Evolutionary conservation across 1,284 basidiomycete genomes (phyloP).

Genomic region (Apiotrichum veenhuisii): DNA sequence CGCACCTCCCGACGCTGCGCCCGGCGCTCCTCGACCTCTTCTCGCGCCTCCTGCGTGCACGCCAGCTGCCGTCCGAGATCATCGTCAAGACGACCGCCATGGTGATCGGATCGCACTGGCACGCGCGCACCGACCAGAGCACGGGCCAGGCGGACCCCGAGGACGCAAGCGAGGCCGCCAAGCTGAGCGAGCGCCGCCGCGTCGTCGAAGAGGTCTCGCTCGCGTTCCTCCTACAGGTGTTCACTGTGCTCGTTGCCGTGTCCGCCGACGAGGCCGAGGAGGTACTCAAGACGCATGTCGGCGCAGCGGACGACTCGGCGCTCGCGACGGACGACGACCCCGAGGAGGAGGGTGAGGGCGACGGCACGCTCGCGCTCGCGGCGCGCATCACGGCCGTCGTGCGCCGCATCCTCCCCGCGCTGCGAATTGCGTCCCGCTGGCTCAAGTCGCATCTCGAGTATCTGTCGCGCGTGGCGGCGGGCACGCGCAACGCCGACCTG

Average conservation of each 20-base stretch:
- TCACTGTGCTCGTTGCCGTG: slow-evolving; percentile 64
- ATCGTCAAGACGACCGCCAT: slow-evolving; percentile 72
- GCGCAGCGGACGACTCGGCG: slow-evolving; percentile 18
- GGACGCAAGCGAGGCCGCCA: slow-evolving; percentile 8
- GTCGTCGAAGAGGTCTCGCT: slow-evolving; percentile 65
- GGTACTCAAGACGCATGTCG: slow-evolving; percentile 19
- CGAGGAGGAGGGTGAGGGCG: slow-evolving; percentile 46
- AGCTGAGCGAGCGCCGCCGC: slow-evolving; percentile 26
- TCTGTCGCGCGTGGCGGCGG: slow-evolving; percentile 46
- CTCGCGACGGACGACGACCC: slow-evolving; percentile 40
- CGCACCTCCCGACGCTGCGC: slow-evolving; percentile 24
- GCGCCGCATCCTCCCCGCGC: slow-evolving; percentile 75
- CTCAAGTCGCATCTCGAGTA: slow-evolving; percentile 73
- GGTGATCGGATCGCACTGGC: slow-evolving; percentile 74
- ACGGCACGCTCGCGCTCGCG: slow-evolving; percentile 55
- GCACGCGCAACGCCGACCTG: slow-evolving; percentile 14
- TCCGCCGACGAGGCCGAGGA: slow-evolving; percentile 57
- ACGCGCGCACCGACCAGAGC: slow-evolving; percentile 59
- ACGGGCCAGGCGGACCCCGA: slow-evolving; percentile 21
- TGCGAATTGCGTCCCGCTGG: slow-evolving; percentile 89
- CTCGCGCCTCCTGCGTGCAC: slow-evolving; percentile 59
- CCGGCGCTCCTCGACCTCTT: slow-evolving; percentile 18
- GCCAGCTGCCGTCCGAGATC: slow-evolving; percentile 68
- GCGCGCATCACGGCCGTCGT: slow-evolving; percentile 80
- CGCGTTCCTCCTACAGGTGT: slow-evolving; percentile 67